These are phyloP conservation scores for Arachis monticola DNA, from an alignment of 331 rosid species.

Conservation along the genomic window DNA sequence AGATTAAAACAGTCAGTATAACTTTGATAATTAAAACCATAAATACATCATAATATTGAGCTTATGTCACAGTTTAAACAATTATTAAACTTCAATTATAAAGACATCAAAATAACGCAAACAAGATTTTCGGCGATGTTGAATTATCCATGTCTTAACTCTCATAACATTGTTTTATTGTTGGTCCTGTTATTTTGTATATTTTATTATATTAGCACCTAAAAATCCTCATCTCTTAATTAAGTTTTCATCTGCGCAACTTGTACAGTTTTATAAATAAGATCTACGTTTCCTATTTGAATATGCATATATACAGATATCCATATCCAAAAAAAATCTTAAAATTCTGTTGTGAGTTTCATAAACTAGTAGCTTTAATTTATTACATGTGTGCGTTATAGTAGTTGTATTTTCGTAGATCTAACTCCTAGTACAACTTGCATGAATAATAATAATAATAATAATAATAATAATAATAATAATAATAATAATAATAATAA, in stretches of 20 bases:
- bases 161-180: background rate
- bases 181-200: too few species aligned
- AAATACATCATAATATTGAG: background rate
- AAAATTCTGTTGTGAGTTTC: background rate
- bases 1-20: too few species aligned
- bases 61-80: background rate
- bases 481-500: background rate
- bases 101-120: background rate
- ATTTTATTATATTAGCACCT: background rate
- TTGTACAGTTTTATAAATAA: too few species aligned
- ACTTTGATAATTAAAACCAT: background rate
- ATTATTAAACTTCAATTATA: background rate
- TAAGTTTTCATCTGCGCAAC: background rate
- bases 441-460: background rate
- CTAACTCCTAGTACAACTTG: background rate
- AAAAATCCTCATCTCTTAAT: background rate
- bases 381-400: background rate
- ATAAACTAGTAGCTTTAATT: slow-evolving; percentile 1
- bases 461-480: background rate
- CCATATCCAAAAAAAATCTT: background rate
- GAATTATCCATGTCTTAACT: background rate
- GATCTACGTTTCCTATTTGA: background rate
- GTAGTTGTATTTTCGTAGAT: background rate
- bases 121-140: background rate
- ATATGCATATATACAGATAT: background rate